Percentiles rank a stretch among this genome's conserved stretches.
phyloP scores from a whole-genome alignment of 129 eudicot species.

The Centaurea solstitialis region DNA sequence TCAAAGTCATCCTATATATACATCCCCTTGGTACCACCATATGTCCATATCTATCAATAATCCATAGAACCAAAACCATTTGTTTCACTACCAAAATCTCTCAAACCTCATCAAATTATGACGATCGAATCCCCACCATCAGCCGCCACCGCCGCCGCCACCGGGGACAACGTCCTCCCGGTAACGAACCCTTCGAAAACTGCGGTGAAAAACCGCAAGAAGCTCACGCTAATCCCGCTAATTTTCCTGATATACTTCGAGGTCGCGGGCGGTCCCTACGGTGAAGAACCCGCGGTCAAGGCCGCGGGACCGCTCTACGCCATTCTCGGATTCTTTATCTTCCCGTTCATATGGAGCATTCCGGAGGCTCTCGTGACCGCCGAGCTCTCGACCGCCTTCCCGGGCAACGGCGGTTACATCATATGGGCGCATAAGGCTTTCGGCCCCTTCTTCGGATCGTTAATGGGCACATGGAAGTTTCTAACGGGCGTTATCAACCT shows the following conservation, averaged over 20 bases:
- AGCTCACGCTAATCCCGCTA: slow-evolving; percentile 50
- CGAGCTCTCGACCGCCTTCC: slow-evolving; percentile 54
- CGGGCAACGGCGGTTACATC: slow-evolving; percentile 56
- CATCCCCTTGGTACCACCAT: no score
- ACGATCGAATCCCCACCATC: not conserved
- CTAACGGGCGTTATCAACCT: slow-evolving; percentile 43
- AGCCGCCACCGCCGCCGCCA: slow-evolving; percentile 1
- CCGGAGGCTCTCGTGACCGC: slow-evolving; percentile 67
- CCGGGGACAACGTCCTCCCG: slow-evolving; percentile 1
- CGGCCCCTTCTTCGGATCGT: slow-evolving; percentile 52
- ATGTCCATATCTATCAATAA: no score
- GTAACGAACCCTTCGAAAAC: slow-evolving; percentile 9
- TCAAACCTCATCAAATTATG: not conserved
- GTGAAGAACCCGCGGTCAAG: slow-evolving; percentile 55
- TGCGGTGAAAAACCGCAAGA: not conserved
- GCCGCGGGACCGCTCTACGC: slow-evolving; percentile 42
- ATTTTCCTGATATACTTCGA: slow-evolving; percentile 64
- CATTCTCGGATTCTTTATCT: slow-evolving; percentile 51
- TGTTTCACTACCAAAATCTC: not conserved
- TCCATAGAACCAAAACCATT: not conserved
- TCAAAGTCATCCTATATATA: no score
- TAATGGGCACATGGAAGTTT: slow-evolving; percentile 45
- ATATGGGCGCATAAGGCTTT: slow-evolving; percentile 48
- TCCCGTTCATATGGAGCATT: slow-evolving; percentile 59
- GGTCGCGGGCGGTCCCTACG: slow-evolving; percentile 61